A percentile compares a stretch with the other conserved stretches of the same genome.
phyloP scores from a whole-genome alignment of 2,329 filamentous ascomycete genomes.

The Ceratocystis huliohia region DNA sequence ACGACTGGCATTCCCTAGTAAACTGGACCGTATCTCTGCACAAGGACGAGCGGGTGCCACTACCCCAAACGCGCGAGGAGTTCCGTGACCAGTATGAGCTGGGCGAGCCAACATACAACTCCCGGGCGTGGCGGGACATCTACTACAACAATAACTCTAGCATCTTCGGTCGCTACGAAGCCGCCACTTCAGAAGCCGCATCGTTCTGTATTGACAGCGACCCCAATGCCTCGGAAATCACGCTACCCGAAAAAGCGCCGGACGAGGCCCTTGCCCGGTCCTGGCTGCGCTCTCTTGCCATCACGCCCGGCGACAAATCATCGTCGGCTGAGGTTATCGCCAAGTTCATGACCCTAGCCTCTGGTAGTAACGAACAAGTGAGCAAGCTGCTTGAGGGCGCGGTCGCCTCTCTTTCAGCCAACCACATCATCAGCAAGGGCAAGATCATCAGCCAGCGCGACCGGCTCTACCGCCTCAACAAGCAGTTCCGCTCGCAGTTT shows the following conservation, averaged over 20 bases:
- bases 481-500: slow-evolving; percentile 44
- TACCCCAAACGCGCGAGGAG: slow-evolving; percentile 10
- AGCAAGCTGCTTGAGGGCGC: slow-evolving; percentile 37
- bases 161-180: slow-evolving; percentile 45
- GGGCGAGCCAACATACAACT: slow-evolving; percentile 24
- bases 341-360: slow-evolving; percentile 40
- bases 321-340: slow-evolving; percentile 36
- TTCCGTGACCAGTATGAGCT: slow-evolving; percentile 17
- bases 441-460: slow-evolving; percentile 47
- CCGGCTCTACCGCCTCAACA: slow-evolving; percentile 50
- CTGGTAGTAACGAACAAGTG: slow-evolving; percentile 30
- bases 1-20: slow-evolving; percentile 56
- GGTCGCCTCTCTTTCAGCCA: slow-evolving; percentile 36
- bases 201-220: slow-evolving; percentile 25
- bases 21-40: slow-evolving; percentile 50
- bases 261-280: slow-evolving; percentile 38
- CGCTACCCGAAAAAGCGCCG: slow-evolving; percentile 18
- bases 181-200: slow-evolving; percentile 38
- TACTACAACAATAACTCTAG: slow-evolving; percentile 43
- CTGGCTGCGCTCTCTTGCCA: slow-evolving; percentile 48
- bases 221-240: background rate
- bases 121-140: slow-evolving; percentile 41
- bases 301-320: slow-evolving; percentile 39
- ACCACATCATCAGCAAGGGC: slow-evolving; percentile 46
- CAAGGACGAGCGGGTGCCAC: slow-evolving; percentile 17